These are phyloP conservation scores for Brettanomyces naardenensis DNA, from an alignment of 805 yeast species.

Conservation along the genomic window DNA sequence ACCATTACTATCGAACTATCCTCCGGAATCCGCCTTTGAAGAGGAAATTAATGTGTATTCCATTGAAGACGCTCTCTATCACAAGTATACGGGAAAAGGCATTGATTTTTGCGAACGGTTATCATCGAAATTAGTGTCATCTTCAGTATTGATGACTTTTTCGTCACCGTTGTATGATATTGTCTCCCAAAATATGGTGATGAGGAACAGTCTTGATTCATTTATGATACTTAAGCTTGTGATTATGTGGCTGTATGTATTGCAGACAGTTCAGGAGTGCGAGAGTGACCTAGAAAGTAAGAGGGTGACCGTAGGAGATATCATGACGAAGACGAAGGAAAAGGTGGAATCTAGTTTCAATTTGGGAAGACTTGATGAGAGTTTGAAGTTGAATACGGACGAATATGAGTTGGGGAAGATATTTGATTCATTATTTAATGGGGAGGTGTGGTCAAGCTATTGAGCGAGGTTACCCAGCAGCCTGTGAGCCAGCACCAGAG, in stretches of 20 bases:
- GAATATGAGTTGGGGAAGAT: background rate
- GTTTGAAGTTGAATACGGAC: no score
- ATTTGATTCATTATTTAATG: background rate
- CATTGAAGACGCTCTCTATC: background rate
- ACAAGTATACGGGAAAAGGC: background rate
- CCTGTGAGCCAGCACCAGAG: no score
- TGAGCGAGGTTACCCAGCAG: no score
- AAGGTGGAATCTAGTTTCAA: no score
- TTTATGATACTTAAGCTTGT: background rate
- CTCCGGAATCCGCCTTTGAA: background rate
- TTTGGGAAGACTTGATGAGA: no score
- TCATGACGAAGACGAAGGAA: background rate
- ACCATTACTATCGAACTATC: background rate
- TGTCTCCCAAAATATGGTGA: background rate
- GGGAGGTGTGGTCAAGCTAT: no score
- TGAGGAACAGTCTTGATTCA: background rate
- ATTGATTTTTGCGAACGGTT: background rate
- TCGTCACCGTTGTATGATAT: background rate
- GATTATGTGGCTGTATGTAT: background rate
- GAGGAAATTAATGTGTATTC: background rate
- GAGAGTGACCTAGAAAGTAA: background rate
- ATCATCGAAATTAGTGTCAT: background rate
- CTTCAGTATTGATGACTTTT: background rate
- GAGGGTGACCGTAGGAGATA: background rate
- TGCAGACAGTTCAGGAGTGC: background rate